phyloP scores from a whole-genome alignment of 176 grass and related monocot genomes.

The Aegilops sharonensis region DNA sequence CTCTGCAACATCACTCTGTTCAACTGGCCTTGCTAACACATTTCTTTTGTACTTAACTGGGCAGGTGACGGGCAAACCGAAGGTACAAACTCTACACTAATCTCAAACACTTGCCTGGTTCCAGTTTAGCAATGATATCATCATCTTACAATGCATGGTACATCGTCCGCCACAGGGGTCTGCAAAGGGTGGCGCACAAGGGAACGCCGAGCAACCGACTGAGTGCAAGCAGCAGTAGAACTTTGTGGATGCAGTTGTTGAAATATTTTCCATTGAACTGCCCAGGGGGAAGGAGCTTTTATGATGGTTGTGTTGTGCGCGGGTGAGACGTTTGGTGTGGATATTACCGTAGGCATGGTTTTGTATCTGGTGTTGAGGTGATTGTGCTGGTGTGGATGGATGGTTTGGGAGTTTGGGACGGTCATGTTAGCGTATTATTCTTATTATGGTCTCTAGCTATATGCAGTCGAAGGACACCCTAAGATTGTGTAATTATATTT shows the following conservation, averaged over 20 bases:
- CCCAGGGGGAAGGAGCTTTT: too few species aligned
- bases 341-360: conserved; percentile 1
- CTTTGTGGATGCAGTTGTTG: background rate
- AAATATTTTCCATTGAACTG: conserved; percentile 32
- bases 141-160: conserved; percentile 8
- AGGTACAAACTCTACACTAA: conserved; percentile 14
- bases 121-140: background rate
- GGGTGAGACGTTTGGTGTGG: background rate
- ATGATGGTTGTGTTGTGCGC: background rate
- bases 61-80: background rate
- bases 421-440: conserved; percentile 22
- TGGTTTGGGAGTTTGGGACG: background rate
- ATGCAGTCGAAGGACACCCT: conserved; percentile 27
- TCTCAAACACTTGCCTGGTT: background rate
- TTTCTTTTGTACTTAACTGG: conserved; percentile 12
- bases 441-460: conserved; percentile 1
- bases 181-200: conserved; percentile 45
- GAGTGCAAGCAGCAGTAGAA: conserved; percentile 96
- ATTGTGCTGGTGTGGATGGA: background rate
- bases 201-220: conserved; percentile 60
- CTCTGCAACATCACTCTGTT: background rate
- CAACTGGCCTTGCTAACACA: conserved; percentile 1
- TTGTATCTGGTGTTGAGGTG: background rate
- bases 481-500: conserved; percentile 46
- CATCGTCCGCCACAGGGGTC: conserved; percentile 16